phyloP scores from a whole-genome alignment of 2,329 filamentous ascomycete genomes.

The Pyrenochaeta sp. region DNA sequence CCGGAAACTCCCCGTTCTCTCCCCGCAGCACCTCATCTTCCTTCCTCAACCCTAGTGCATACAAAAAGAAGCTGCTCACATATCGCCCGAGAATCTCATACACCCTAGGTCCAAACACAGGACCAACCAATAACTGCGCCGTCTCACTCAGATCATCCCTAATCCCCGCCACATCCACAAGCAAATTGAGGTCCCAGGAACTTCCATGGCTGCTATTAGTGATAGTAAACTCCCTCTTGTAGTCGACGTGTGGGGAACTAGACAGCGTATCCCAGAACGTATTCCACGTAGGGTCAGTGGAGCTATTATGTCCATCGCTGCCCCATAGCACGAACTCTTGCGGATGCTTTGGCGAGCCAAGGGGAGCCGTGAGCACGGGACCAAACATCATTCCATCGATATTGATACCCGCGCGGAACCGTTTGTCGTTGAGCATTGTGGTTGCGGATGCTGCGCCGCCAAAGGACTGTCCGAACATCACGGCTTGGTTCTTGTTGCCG shows the following conservation, averaged over 20 bases:
- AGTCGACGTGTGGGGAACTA: conserved; percentile 7
- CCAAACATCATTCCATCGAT: conserved; percentile 39
- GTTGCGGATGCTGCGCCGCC: conserved; percentile 40
- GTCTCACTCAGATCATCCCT: conserved; percentile 14
- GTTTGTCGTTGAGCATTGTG: conserved; percentile 31
- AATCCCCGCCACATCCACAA: conserved; percentile 18
- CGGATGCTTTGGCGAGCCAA: conserved; percentile 3
- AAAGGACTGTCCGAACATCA: conserved; percentile 42
- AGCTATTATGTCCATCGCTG: conserved; percentile 10
- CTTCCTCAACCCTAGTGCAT: conserved; percentile 6
- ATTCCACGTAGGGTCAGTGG: conserved; percentile 14
- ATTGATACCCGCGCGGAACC: conserved; percentile 38
- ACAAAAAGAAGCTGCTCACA: conserved; percentile 19
- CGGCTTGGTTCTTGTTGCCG: conserved; percentile 5
- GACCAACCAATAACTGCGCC: conserved; percentile 7
- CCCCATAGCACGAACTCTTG: conserved; percentile 19
- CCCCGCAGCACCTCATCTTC: conserved; percentile 17
- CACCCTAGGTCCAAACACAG: conserved; percentile 5
- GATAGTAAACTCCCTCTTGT: conserved; percentile 17
- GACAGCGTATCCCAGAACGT: conserved; percentile 14
- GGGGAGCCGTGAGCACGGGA: conserved; percentile 11
- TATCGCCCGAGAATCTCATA: conserved; percentile 20
- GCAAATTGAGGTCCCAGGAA: conserved; percentile 24
- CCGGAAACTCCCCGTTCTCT: conserved; percentile 13
- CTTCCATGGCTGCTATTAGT: conserved; percentile 15